Evolutionary conservation across 441 rosid species (phyloP).

Genomic region (Adansonia grandidieri): DNA sequence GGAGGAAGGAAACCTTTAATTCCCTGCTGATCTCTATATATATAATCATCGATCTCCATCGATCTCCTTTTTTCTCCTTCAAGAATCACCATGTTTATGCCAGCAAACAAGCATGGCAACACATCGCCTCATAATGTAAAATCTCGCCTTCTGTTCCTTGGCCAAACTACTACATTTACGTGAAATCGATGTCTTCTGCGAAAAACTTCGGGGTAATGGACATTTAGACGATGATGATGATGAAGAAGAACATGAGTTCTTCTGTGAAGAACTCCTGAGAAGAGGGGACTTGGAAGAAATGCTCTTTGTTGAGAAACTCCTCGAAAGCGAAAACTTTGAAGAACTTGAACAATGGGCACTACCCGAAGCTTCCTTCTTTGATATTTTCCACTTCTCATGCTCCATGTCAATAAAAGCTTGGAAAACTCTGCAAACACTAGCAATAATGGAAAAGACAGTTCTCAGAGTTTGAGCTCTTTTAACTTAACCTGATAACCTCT

Average conservation of each 20-base stretch:
- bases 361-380: conserved; percentile 59
- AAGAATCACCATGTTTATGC: conserved; percentile 95
- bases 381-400: conserved; percentile 76
- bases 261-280: conserved; percentile 70
- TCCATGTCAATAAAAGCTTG: conserved; percentile 46
- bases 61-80: conserved; percentile 19
- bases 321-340: conserved; percentile 33
- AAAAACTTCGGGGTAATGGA: conserved; percentile 51
- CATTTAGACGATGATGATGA: conserved; percentile 54
- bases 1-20: background rate
- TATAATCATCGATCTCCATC: background rate
- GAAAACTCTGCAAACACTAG: background rate
- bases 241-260: conserved; percentile 39
- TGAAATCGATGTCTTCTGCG: conserved; percentile 67
- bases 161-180: conserved; percentile 84
- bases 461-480: conserved; percentile 14
- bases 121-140: conserved; percentile 96
- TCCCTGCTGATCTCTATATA: conserved; percentile 16
- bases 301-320: conserved; percentile 77
- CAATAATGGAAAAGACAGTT: conserved; percentile 13
- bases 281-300: conserved; percentile 67
- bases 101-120: conserved; percentile 99
- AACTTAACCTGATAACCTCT: conserved; percentile 14
- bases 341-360: conserved; percentile 35
- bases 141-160: conserved; percentile 93